Percentiles rank a stretch among this genome's conserved stretches.
phyloP scores from a whole-genome alignment of 1,139 yeast genomes.

The Suzukiozyma palmioleophila region DNA sequence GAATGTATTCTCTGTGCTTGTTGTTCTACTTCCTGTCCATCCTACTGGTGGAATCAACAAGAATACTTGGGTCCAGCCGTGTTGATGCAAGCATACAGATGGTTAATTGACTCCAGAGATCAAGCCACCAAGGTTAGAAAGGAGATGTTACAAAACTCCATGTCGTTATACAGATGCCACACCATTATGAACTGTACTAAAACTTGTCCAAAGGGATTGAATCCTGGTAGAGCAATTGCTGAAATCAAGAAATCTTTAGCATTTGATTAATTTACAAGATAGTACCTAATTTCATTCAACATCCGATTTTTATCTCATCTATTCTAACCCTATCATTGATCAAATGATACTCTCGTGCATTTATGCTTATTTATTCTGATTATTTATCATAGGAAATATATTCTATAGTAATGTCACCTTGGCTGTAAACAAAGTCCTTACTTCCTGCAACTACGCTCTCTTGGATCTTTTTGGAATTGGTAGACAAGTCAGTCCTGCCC shows the following conservation, averaged over 20 bases:
- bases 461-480: too few species aligned
- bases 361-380: conserved; percentile 1
- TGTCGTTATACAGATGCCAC: conserved; percentile 98
- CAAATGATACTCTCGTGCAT: conserved; percentile 1
- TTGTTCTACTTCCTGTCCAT: conserved; percentile 98
- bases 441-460: too few species aligned
- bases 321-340: neutral
- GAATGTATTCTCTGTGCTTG: conserved; percentile 99
- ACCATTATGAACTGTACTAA: conserved; percentile 97
- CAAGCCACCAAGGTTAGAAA: conserved; percentile 79
- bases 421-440: too few species aligned
- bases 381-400: neutral
- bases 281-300: neutral
- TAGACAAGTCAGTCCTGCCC: too few species aligned
- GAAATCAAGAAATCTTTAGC: conserved; percentile 94
- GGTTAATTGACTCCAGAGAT: conserved; percentile 98
- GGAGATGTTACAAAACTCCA: conserved; percentile 90
- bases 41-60: conserved; percentile 99
- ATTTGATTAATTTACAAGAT: conserved; percentile 42
- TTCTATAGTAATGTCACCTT: neutral
- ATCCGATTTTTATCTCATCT: neutral
- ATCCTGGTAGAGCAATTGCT: conserved; percentile 97
- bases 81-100: conserved; percentile 97
- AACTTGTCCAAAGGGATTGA: conserved; percentile 98
- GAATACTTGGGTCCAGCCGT: conserved; percentile 99